A percentile compares a stretch with the other conserved stretches of the same genome.
phyloP scores from a whole-genome alignment of 768 basidiomycete species.

The Cubamyces lactineus region DNA sequence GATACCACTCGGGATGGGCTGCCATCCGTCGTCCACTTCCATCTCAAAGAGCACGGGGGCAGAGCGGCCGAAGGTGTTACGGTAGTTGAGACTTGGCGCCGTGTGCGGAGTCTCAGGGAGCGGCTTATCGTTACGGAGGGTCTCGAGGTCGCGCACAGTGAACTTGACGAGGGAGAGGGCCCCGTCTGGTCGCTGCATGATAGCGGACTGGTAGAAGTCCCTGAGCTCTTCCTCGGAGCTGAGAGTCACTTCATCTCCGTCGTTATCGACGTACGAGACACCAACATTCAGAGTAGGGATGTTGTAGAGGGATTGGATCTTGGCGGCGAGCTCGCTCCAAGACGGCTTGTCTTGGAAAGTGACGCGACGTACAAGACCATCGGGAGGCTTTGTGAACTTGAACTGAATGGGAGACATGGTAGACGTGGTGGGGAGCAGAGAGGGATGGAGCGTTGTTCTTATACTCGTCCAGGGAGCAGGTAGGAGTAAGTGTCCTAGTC shows the following conservation, averaged over 20 bases:
- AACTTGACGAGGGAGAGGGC: conserved; percentile 53
- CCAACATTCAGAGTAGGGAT: conserved; percentile 63
- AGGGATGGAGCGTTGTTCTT: conserved; percentile 9
- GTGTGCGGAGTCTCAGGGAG: conserved; percentile 38
- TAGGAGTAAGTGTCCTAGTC: conserved; percentile 4
- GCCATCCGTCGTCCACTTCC: conserved; percentile 63
- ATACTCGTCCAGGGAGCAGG: conserved; percentile 3
- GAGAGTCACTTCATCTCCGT: conserved; percentile 77
- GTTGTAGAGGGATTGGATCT: conserved; percentile 55
- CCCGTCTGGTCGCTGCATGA: conserved; percentile 22
- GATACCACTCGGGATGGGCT: conserved; percentile 46
- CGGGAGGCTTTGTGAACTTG: conserved; percentile 60
- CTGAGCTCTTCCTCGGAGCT: conserved; percentile 78
- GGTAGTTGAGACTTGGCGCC: conserved; percentile 36
- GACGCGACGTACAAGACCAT: conserved; percentile 63
- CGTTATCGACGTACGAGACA: conserved; percentile 72
- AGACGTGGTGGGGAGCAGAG: conserved; percentile 26
- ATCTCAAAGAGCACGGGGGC: conserved; percentile 49
- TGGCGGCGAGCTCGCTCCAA: conserved; percentile 60
- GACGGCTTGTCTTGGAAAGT: conserved; percentile 53
- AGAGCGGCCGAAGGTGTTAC: conserved; percentile 63
- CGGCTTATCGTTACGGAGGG: conserved; percentile 38
- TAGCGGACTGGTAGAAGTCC: conserved; percentile 58
- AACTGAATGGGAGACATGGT: conserved; percentile 57
- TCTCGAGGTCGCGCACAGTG: conserved; percentile 59